Conservation (phyloP, 345 rosid species). For the Gynandropsis gynandra region DNA sequence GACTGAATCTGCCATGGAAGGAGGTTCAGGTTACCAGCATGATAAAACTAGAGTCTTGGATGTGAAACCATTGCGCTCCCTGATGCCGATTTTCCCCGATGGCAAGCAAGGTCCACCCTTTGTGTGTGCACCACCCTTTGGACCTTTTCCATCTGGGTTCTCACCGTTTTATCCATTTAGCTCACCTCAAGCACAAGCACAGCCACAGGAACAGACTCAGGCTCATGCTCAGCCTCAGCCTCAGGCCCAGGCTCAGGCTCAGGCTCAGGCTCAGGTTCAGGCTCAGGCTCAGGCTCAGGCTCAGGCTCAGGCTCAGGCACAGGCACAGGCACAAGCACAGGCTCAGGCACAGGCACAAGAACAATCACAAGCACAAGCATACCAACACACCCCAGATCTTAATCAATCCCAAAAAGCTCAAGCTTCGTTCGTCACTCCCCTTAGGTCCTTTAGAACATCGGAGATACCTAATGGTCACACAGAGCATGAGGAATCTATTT, state of each 20-base stretch:
- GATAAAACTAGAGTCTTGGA: slow-evolving; percentile 70
- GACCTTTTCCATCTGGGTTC: slow-evolving; percentile 62
- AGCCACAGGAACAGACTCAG: too few relatives aligned
- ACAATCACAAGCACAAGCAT: too few relatives aligned
- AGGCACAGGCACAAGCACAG: too few relatives aligned
- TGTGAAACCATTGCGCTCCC: slow-evolving; percentile 65
- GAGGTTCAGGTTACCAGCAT: slow-evolving; percentile 28
- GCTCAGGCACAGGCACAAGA: too few relatives aligned
- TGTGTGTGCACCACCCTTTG: slow-evolving; percentile 41
- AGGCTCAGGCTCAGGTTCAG: too few relatives aligned
- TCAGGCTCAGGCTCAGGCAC: too few relatives aligned
- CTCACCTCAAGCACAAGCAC: slow-evolving; percentile 20
- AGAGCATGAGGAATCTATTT: slow-evolving; percentile 7
- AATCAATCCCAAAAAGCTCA: slow-evolving; percentile 31
- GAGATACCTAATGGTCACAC: slow-evolving; percentile 27
- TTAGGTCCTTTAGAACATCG: slow-evolving; percentile 42
- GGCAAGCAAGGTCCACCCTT: slow-evolving; percentile 39
- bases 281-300: slow-evolving; percentile 5
- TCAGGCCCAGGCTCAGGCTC: too few relatives aligned
- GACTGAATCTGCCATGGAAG: slow-evolving; percentile 32
- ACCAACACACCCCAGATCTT: slow-evolving; percentile 30
- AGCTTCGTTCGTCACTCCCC: slow-evolving; percentile 37
- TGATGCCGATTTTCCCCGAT: slow-evolving; percentile 52
- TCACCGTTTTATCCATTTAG: slow-evolving; percentile 61
- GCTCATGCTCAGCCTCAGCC: too few relatives aligned